A percentile compares a stretch with the other conserved stretches of the same genome.
These are phyloP conservation scores for Globisporangium orthogonon DNA, from an alignment of 352 stramenopile genomes.

Conservation along the genomic window DNA sequence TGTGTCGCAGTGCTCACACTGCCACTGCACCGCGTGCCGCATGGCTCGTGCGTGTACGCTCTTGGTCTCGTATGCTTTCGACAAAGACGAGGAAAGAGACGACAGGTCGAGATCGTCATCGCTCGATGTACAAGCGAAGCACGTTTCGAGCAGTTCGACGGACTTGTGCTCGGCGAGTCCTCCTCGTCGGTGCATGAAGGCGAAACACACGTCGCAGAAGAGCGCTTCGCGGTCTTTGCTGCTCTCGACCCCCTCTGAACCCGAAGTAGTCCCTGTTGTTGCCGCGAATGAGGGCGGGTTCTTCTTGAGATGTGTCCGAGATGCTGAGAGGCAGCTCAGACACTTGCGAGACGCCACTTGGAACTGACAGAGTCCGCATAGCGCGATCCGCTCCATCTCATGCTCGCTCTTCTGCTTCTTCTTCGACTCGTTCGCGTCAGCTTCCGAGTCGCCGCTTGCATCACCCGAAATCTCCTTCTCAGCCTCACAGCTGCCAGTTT, in stretches of 20 bases:
- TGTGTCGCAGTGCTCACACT: constrained; percentile 24
- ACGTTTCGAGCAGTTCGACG: constrained; percentile 37
- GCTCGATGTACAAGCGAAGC: constrained; percentile 20
- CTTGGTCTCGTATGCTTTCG: background rate
- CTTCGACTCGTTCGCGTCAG: background rate
- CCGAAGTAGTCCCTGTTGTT: background rate
- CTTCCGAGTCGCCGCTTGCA: background rate
- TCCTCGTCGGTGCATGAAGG: constrained; percentile 41
- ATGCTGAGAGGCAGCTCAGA: constrained; percentile 18
- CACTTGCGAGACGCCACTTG: constrained; percentile 53
- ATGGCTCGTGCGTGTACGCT: background rate
- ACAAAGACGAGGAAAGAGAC: background rate
- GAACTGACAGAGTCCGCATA: constrained; percentile 61
- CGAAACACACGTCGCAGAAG: constrained; percentile 68
- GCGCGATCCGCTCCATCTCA: constrained; percentile 28
- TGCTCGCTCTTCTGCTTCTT: constrained; percentile 11
- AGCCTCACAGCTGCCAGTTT: background rate
- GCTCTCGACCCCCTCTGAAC: no score
- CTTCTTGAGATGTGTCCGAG: constrained; percentile 9
- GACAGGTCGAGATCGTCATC: constrained; percentile 6
- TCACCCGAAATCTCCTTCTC: background rate
- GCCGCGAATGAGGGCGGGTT: constrained; percentile 1
- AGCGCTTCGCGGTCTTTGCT: constrained; percentile 17
- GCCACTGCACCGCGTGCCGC: constrained; percentile 37
- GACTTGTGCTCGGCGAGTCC: constrained; percentile 34